Percentiles rank a stretch among this genome's conserved stretches.
Conservation (phyloP, 2,329 filamentous ascomycete genomes). For the Neodidymelliopsis sp. region DNA sequence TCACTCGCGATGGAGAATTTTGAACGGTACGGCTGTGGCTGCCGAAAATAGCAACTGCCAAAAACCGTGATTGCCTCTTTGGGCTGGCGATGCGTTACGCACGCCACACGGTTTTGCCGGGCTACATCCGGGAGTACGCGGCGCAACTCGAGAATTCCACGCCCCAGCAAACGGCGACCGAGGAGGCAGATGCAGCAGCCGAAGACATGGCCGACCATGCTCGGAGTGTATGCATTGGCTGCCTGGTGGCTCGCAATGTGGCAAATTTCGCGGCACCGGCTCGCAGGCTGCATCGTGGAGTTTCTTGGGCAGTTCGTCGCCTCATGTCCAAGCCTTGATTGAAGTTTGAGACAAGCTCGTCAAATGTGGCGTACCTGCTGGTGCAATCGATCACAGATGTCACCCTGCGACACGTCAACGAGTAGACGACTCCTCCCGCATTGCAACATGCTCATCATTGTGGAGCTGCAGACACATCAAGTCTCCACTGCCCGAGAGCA, state of each 20-base stretch:
- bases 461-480: constrained; percentile 12
- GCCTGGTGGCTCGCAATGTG: constrained; percentile 5
- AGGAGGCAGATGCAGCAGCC: constrained; percentile 3
- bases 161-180: constrained; percentile 12
- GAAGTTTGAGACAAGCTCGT: constrained; percentile 13
- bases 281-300: constrained; percentile 6
- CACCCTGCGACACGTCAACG: constrained; percentile 11
- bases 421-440: constrained; percentile 3
- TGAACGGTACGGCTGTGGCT: constrained; percentile 5
- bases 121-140: constrained; percentile 10
- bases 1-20: neutral
- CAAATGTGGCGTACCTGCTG: constrained; percentile 3
- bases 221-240: constrained; percentile 6
- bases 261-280: constrained; percentile 16
- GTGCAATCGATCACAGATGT: constrained; percentile 8
- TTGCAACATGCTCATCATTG: constrained; percentile 14
- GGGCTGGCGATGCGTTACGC: neutral
- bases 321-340: constrained; percentile 9
- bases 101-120: constrained; percentile 6
- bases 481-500: constrained; percentile 9
- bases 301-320: constrained; percentile 13
- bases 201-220: constrained; percentile 8
- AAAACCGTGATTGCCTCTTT: constrained; percentile 4
- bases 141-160: constrained; percentile 11
- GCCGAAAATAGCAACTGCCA: constrained; percentile 14